phyloP scores from a whole-genome alignment of 345 rosid genomes.

The Acer negundo region DNA sequence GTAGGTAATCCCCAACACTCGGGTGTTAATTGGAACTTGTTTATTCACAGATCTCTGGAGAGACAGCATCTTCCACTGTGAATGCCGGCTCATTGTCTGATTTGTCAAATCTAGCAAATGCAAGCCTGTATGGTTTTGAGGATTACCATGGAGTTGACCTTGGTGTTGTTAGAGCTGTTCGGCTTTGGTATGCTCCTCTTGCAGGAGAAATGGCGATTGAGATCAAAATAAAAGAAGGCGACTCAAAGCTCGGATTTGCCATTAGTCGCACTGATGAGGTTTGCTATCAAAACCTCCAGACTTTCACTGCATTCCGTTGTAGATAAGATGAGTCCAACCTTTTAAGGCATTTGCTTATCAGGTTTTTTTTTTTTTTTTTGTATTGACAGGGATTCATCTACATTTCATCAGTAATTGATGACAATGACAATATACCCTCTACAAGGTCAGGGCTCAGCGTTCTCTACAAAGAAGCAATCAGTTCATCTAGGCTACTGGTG shows the following conservation, averaged over 20 bases:
- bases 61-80: slow-evolving; percentile 85
- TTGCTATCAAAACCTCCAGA: neutral
- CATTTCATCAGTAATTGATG: slow-evolving; percentile 78
- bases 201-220: slow-evolving; percentile 70
- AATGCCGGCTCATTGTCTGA: slow-evolving; percentile 84
- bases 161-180: slow-evolving; percentile 91
- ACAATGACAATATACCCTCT: slow-evolving; percentile 60
- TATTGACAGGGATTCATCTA: slow-evolving; percentile 80
- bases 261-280: slow-evolving; percentile 99
- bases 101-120: slow-evolving; percentile 70
- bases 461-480: slow-evolving; percentile 63
- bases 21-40: neutral
- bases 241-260: slow-evolving; percentile 89
- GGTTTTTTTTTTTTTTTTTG: neutral
- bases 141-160: slow-evolving; percentile 97
- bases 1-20: neutral
- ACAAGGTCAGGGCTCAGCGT: slow-evolving; percentile 74
- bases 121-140: slow-evolving; percentile 90
- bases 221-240: slow-evolving; percentile 71
- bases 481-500: slow-evolving; percentile 56
- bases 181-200: slow-evolving; percentile 88
- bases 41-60: slow-evolving; percentile 77
- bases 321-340: neutral
- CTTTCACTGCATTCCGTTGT: neutral
- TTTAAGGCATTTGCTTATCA: neutral